Evolutionary conservation across 371 early-diverging fungal species (phyloP).

Genomic region (Basidiobolus heterosporus): DNA sequence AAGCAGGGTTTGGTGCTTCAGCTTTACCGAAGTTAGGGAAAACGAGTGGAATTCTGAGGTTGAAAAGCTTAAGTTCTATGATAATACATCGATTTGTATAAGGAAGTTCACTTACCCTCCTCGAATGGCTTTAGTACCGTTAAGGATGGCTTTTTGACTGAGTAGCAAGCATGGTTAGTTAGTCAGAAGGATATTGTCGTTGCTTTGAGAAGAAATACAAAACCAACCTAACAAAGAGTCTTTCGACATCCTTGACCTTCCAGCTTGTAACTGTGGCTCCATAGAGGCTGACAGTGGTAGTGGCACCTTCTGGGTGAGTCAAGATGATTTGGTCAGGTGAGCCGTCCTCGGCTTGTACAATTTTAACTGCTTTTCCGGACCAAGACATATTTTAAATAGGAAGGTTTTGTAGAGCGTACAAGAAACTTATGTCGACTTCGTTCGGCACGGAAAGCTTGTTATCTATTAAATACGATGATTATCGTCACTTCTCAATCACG

Average conservation of each 20-base stretch:
- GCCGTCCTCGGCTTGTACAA: no score
- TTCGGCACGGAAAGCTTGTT: no score
- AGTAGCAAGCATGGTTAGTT: not conserved
- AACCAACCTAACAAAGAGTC: conserved; percentile 57
- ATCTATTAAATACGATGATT: no score
- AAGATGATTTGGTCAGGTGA: not conserved
- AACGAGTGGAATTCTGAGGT: conserved; percentile 3
- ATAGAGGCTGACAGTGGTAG: conserved; percentile 36
- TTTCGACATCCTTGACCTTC: conserved; percentile 41
- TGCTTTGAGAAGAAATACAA: no score
- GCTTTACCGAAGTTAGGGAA: conserved; percentile 8
- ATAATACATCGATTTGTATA: conserved; percentile 3
- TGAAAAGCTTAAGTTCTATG: not conserved
- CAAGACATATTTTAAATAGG: not conserved
- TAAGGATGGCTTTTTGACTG: conserved; percentile 45
- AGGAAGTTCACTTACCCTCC: conserved; percentile 34
- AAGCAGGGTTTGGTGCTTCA: conserved; percentile 3
- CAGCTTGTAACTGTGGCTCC: conserved; percentile 73
- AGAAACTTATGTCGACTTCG: conserved; percentile 1
- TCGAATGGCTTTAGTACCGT: conserved; percentile 73
- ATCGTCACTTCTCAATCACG: no score
- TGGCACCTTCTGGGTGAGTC: conserved; percentile 26
- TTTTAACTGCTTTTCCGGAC: no score
- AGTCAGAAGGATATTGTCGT: not conserved
- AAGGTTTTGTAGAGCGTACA: not conserved